Base-by-base conservation (phyloP, 768 basidiomycete genomes). In the Kwoniella bestiolae region DNA sequence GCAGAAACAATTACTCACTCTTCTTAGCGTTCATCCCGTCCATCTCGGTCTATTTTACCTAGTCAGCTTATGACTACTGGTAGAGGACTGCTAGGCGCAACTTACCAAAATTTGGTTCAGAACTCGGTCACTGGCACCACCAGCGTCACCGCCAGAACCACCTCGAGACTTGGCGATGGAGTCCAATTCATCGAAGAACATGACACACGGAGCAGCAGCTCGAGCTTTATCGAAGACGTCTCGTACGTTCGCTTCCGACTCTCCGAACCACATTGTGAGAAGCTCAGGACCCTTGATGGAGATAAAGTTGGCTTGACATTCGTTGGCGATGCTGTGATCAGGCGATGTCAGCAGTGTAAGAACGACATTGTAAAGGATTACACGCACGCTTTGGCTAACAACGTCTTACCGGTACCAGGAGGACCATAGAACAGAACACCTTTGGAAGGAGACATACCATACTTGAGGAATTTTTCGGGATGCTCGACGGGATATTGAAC, bases 391-490 rank as follows among this genome's bases (percentile, higher is more conserved):
- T 98, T 99, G 60, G 96, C 96, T 61, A 99, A 87, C 73, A 99
- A 80, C 23, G 96, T 99, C 85, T 99, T 99, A 91, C 96, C 96
- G 69, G 96, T 99, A 87, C 96, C 96, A 72, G 96, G 96, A 80
- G 96, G 96, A 49, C 96, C 96, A 82, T 98, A 99, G 87, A 99
- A 99, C 76, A 99, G 83, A 50, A 99, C 96, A 88, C 96, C 96
- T 85, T 98, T 98, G 34, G 93, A 95, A 4, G 96, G 95, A 28
- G 92, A 93, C 96, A 99, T 98, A 73, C 96, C 96, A 78, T 99
- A 99, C 85, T 99, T 99, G 90, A 99, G 86, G 93, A 98, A 99
- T 85, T 99, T 99, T 82, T 99, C 96, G 67, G 96, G 96, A 80
- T 98, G 96, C 83, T 99, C 96, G 82, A 98, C 96, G 57, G 96